phyloP scores from a whole-genome alignment of 306 rosid genomes.

The Leucaena leucocephala region DNA sequence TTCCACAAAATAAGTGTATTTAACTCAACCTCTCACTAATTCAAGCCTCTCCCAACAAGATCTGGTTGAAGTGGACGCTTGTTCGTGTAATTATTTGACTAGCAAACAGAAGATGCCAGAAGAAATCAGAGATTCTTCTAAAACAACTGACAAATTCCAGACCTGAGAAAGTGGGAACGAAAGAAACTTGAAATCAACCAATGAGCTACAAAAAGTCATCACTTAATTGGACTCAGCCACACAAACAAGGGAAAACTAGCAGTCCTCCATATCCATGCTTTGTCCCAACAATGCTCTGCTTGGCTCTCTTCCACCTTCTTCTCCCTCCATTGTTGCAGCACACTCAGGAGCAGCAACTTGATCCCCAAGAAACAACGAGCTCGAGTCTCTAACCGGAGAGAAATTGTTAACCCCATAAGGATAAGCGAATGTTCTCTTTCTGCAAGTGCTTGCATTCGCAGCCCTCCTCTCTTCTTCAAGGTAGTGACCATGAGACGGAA shows the following conservation, averaged over 20 bases:
- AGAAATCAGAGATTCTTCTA: not conserved
- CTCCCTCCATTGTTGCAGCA: conserved; percentile 1
- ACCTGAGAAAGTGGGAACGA: not conserved
- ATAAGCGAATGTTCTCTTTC: conserved; percentile 40
- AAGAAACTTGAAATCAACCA: not conserved
- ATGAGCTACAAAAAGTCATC: not conserved
- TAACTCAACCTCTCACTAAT: not conserved
- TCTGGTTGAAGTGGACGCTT: not conserved
- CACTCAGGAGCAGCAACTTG: conserved; percentile 46
- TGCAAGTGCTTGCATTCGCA: conserved; percentile 10
- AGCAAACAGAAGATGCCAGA: not conserved
- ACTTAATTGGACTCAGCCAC: conserved; percentile 37
- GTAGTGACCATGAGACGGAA: conserved; percentile 71
- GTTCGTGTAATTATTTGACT: not conserved
- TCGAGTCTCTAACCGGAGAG: conserved; percentile 35
- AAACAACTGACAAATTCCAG: not conserved
- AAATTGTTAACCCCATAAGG: conserved; percentile 45
- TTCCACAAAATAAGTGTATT: too few species aligned
- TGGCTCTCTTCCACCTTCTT: conserved; percentile 35
- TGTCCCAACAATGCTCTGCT: conserved; percentile 39
- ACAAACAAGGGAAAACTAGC: conserved; percentile 44
- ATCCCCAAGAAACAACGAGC: conserved; percentile 41
- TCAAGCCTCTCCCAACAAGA: not conserved
- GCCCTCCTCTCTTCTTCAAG: conserved; percentile 70
- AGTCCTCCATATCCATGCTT: conserved; percentile 44